Evolutionary conservation across 441 rosid genomes (phyloP).

Genomic region (Geranium incanum): DNA sequence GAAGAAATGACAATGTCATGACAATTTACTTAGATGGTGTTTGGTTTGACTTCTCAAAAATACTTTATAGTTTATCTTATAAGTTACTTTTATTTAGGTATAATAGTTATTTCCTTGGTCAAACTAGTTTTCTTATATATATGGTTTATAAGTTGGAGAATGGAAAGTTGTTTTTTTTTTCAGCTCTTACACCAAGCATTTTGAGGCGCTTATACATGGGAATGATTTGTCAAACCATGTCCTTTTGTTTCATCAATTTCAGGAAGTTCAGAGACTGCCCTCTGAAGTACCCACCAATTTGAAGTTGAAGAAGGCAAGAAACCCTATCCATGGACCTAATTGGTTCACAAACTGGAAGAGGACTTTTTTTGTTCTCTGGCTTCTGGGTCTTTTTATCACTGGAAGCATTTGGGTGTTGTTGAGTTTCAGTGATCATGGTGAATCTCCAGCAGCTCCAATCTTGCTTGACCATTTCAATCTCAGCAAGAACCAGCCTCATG

Average conservation of each 20-base stretch:
- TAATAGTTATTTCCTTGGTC: too few relatives aligned
- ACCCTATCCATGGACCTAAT: slow-evolving; percentile 31
- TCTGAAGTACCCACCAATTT: slow-evolving; percentile 32
- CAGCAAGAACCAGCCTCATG: slow-evolving; percentile 41
- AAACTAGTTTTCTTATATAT: too few relatives aligned
- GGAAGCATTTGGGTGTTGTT: slow-evolving; percentile 37
- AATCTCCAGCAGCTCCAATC: slow-evolving; percentile 32
- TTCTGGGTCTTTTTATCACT: slow-evolving; percentile 32
- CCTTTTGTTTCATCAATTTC: not conserved
- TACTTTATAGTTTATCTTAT: too few relatives aligned
- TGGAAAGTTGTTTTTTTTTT: too few relatives aligned
- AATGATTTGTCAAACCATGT: too few relatives aligned
- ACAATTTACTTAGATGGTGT: too few relatives aligned
- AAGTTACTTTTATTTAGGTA: too few relatives aligned
- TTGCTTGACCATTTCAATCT: slow-evolving; percentile 41
- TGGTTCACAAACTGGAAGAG: slow-evolving; percentile 39
- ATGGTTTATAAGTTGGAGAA: too few relatives aligned
- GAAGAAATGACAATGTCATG: too few relatives aligned
- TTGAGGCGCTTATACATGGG: too few relatives aligned
- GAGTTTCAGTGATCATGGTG: slow-evolving; percentile 28
- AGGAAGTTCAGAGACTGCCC: not conserved
- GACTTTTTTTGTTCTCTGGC: slow-evolving; percentile 34
- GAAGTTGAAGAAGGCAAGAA: slow-evolving; percentile 45
- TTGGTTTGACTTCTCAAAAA: too few relatives aligned
- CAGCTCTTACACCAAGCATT: too few relatives aligned